These are phyloP conservation scores for Candida maesae DNA, from an alignment of 805 yeast species.

Conservation along the genomic window DNA sequence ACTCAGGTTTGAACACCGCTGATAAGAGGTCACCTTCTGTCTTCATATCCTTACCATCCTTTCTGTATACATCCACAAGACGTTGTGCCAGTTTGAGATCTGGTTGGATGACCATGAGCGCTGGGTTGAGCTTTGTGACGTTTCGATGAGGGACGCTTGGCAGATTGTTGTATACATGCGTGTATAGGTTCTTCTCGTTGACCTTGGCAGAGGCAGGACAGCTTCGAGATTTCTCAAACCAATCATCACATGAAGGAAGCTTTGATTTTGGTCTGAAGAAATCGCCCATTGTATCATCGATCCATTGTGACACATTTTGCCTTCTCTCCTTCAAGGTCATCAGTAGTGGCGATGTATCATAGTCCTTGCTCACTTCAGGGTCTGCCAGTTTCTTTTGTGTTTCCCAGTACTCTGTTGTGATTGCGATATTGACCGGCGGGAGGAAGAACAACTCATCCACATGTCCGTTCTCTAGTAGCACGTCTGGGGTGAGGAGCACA, in stretches of 20 bases:
- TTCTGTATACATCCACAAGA: no score
- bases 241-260: background rate
- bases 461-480: slow-evolving; percentile 35
- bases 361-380: background rate
- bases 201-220: slow-evolving; percentile 19
- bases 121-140: no score
- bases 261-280: no score
- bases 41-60: no score
- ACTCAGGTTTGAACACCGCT: no score
- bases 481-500: slow-evolving; percentile 37
- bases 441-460: slow-evolving; percentile 51
- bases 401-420: slow-evolving; percentile 39
- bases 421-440: slow-evolving; percentile 44
- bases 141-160: slow-evolving; percentile 26
- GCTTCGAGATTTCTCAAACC: background rate
- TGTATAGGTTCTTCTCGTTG: slow-evolving; percentile 18
- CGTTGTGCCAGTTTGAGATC: no score
- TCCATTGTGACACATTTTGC: no score
- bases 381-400: background rate
- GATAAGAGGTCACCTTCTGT: no score
- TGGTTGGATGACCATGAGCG: no score
- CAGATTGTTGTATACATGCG: slow-evolving; percentile 35
- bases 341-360: no score
- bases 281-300: no score
- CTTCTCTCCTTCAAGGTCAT: no score